A percentile compares a stretch with the other conserved stretches of the same genome.
Conservation (phyloP, 2,329 filamentous ascomycete genomes). For the Orbilia brochopaga region DNA sequence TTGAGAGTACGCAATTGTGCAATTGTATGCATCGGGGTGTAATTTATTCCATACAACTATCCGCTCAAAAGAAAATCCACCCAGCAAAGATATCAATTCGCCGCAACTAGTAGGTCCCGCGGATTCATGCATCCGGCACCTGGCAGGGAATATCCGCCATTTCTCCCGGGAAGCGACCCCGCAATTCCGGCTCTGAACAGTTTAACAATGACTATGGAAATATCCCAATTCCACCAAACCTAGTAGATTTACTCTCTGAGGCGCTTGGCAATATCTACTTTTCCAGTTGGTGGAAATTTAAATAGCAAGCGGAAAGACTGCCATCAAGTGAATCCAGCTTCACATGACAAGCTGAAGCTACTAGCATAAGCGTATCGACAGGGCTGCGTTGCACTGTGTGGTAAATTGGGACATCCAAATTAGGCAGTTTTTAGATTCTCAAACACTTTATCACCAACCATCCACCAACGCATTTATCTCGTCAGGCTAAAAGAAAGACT, state of each 20-base stretch:
- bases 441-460: constrained; percentile 30
- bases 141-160: constrained; percentile 19
- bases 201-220: background rate
- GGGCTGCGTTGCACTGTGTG: too few species aligned
- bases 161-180: constrained; percentile 50
- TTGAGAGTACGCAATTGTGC: too few species aligned
- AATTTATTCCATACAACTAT: too few species aligned
- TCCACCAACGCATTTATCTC: background rate
- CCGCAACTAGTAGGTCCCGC: background rate
- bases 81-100: background rate
- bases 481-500: background rate
- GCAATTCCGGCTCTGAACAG: constrained; percentile 35
- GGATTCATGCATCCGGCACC: constrained; percentile 14
- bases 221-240: background rate
- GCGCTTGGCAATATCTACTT: background rate
- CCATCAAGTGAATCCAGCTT: too few species aligned
- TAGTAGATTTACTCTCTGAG: too few species aligned
- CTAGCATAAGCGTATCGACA: too few species aligned
- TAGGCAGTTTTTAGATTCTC: constrained; percentile 10
- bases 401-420: background rate
- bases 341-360: too few species aligned
- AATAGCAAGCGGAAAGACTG: background rate
- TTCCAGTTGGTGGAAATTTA: background rate
- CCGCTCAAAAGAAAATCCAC: too few species aligned
- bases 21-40: too few species aligned